Conservation (phyloP, 2,329 filamentous ascomycete genomes). For the Apiospora hydei region DNA sequence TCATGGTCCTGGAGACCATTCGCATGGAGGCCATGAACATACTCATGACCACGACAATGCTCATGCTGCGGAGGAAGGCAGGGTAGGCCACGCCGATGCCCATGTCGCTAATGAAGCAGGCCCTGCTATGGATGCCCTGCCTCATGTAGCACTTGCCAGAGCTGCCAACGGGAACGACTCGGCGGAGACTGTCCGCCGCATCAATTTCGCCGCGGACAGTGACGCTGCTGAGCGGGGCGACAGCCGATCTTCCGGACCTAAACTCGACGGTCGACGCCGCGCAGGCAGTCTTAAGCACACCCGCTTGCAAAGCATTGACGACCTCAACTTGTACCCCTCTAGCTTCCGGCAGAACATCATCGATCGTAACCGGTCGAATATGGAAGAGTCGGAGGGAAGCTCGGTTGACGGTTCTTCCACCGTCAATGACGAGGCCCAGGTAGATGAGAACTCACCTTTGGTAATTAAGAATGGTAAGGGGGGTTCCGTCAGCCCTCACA, state of each 20-base stretch:
- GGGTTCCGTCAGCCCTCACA: constrained; percentile 33
- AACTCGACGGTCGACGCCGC: constrained; percentile 53
- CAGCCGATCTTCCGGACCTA: constrained; percentile 39
- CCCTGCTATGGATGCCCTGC: constrained; percentile 67
- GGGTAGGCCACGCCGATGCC: constrained; percentile 50
- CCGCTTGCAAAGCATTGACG: constrained; percentile 70
- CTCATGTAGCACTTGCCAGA: constrained; percentile 66
- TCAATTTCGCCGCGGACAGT: constrained; percentile 49
- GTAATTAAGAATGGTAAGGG: constrained; percentile 35
- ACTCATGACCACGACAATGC: constrained; percentile 47
- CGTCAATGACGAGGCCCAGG: constrained; percentile 38
- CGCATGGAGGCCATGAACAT: constrained; percentile 58
- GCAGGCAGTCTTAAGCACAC: constrained; percentile 59
- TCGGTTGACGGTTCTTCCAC: constrained; percentile 53
- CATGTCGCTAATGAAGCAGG: constrained; percentile 63
- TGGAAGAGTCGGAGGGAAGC: constrained; percentile 63
- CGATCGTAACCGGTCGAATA: constrained; percentile 72
- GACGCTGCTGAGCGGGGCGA: constrained; percentile 37
- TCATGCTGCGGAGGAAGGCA: constrained; percentile 59
- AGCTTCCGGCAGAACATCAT: constrained; percentile 94
- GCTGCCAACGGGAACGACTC: constrained; percentile 42
- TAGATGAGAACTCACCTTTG: constrained; percentile 50
- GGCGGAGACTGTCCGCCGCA: constrained; percentile 47
- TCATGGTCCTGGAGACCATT: constrained; percentile 68
- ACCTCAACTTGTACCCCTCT: constrained; percentile 87